Evolutionary conservation across 2,329 filamentous ascomycete species (phyloP).

Genomic region (Orbilia quercus): DNA sequence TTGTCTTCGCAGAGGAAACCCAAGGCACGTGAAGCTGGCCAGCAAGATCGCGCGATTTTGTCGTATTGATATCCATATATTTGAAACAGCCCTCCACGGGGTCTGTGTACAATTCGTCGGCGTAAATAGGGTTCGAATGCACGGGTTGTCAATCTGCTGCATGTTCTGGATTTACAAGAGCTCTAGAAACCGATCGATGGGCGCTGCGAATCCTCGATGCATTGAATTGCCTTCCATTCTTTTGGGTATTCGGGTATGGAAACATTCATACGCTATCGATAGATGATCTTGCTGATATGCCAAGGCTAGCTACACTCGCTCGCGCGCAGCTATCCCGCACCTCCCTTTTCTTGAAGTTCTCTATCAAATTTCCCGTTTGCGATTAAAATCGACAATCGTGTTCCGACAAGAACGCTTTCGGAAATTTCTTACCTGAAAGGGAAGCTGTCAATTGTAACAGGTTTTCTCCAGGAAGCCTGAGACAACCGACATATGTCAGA

Average conservation of each 20-base stretch:
- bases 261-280: constrained; percentile 48
- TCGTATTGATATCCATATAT: constrained; percentile 48
- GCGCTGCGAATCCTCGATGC: not conserved
- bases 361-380: constrained; percentile 43
- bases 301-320: too few relatives aligned
- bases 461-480: constrained; percentile 29
- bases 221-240: constrained; percentile 22
- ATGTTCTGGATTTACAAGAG: not conserved
- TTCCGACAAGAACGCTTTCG: constrained; percentile 5
- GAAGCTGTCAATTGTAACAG: constrained; percentile 50
- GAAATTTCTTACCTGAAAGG: constrained; percentile 33
- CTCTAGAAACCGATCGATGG: not conserved
- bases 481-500: constrained; percentile 38
- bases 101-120: not conserved
- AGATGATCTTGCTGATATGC: constrained; percentile 39
- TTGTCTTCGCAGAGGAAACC: constrained; percentile 39
- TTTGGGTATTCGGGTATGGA: constrained; percentile 27
- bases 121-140: not conserved
- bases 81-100: constrained; percentile 35
- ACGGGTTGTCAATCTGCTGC: not conserved
- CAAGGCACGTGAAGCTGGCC: constrained; percentile 4
- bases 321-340: constrained; percentile 30
- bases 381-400: constrained; percentile 27
- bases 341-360: constrained; percentile 24
- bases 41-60: constrained; percentile 56